Evolutionary conservation across 225 moss, liverwort and hornwort genomes (phyloP).

Genomic region (Antitrichia curtipendula): DNA sequence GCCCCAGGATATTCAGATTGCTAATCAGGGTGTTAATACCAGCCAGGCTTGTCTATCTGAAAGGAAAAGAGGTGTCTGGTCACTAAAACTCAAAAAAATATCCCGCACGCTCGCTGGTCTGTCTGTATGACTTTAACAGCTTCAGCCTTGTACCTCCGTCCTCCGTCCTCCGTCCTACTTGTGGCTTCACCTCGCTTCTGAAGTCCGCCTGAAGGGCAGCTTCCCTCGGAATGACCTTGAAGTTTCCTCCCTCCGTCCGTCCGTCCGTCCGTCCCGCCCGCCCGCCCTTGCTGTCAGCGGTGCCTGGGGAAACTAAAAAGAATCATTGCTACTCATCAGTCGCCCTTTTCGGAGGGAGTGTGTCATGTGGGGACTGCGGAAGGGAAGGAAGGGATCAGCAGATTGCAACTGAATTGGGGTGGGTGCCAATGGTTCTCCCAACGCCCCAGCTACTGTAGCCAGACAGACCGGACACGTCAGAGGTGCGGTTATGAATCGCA

Average conservation of each 20-base stretch:
- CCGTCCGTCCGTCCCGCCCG: too few relatives aligned
- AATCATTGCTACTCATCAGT: neutral
- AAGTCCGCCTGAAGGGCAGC: too few relatives aligned
- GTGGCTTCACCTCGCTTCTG: too few relatives aligned
- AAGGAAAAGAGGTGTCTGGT: too few relatives aligned
- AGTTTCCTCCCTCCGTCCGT: neutral
- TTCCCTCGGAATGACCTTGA: too few relatives aligned
- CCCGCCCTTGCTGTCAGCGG: neutral
- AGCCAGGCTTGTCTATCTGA: too few relatives aligned
- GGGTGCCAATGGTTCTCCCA: neutral
- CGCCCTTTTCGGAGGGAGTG: neutral
- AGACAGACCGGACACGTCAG: neutral
- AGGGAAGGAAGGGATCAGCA: neutral
- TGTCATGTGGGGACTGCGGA: neutral
- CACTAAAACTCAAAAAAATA: too few relatives aligned
- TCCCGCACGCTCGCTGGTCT: fast-evolving
- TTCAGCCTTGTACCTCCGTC: too few relatives aligned
- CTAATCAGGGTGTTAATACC: too few relatives aligned
- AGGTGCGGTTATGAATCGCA: neutral
- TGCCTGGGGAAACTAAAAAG: neutral
- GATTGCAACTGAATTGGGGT: neutral
- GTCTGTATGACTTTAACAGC: too few relatives aligned
- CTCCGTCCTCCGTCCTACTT: too few relatives aligned
- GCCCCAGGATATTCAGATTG: too few relatives aligned
- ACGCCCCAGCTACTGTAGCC: neutral